phyloP scores from a whole-genome alignment of 192 early-diverging fungal species.

The Pecoramyces ruminantium region DNA sequence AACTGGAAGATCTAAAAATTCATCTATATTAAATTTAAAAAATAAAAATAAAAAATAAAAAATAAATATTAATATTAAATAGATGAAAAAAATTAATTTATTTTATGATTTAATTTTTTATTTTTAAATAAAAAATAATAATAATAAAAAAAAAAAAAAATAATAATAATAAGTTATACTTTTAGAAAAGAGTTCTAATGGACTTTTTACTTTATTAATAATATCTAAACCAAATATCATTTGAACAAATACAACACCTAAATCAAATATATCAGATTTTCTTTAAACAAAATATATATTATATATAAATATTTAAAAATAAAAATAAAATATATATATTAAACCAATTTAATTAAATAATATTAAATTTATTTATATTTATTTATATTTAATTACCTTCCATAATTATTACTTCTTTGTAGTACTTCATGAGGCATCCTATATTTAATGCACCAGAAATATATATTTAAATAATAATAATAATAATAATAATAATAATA shows the following conservation, averaged over 20 bases:
- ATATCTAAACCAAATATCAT: constrained; percentile 52
- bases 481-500: neutral
- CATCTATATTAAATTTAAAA: neutral
- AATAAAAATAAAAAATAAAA: too few species aligned
- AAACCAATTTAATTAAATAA: too few species aligned
- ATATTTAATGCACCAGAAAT: too few species aligned
- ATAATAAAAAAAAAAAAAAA: too few species aligned
- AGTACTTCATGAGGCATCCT: neutral
- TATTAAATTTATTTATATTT: constrained; percentile 1
- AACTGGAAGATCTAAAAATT: neutral
- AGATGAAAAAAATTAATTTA: too few species aligned
- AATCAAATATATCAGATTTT: constrained; percentile 45
- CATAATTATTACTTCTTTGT: neutral
- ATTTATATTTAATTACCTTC: neutral
- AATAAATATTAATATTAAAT: too few species aligned
- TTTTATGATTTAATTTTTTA: too few species aligned
- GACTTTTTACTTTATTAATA: constrained; percentile 8
- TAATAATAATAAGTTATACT: neutral
- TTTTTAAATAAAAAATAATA: neutral
- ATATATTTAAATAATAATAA: too few species aligned
- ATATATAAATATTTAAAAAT: neutral
- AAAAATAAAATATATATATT: too few species aligned
- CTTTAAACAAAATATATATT: constrained; percentile 25
- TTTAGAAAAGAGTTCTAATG: neutral
- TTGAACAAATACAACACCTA: constrained; percentile 44